Percentiles rank a stretch among this genome's conserved stretches.
These are phyloP conservation scores for Xanthoconium purpureum DNA, from an alignment of 768 basidiomycete genomes.

Conservation along the genomic window DNA sequence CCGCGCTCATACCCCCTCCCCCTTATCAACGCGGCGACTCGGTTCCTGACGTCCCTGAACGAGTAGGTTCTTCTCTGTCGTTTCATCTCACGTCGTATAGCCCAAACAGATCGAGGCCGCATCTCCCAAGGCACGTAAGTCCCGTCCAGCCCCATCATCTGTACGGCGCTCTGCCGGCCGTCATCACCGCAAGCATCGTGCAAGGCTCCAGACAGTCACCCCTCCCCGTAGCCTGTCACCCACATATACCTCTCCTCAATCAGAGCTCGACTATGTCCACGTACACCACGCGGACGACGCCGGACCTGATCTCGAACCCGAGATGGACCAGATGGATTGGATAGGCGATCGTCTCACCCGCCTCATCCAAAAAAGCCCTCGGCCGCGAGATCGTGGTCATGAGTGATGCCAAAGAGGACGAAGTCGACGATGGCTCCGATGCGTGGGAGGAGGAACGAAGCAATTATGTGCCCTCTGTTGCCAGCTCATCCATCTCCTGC, in stretches of 20 bases:
- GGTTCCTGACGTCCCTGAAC: constrained; percentile 41
- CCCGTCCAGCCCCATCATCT: constrained; percentile 31
- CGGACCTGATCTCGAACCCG: constrained; percentile 36
- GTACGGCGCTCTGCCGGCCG: constrained; percentile 35
- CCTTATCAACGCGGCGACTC: constrained; percentile 64
- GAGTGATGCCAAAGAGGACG: constrained; percentile 71
- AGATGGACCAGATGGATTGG: constrained; percentile 73
- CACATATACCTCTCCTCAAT: constrained; percentile 30
- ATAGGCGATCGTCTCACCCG: constrained; percentile 65
- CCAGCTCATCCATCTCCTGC: constrained; percentile 12
- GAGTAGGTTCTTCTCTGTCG: constrained; percentile 20
- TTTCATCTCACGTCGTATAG: constrained; percentile 16
- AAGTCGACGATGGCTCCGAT: constrained; percentile 71
- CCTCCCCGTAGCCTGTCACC: constrained; percentile 30
- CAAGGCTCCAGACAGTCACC: constrained; percentile 21
- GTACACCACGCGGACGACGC: constrained; percentile 33
- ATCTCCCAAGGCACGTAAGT: constrained; percentile 39
- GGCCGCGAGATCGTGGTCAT: constrained; percentile 75
- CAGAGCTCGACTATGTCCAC: constrained; percentile 44
- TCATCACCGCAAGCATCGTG: constrained; percentile 35
- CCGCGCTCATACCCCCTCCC: no score
- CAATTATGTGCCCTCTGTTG: constrained; percentile 11
- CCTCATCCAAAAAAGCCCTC: constrained; percentile 72
- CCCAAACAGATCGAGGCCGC: constrained; percentile 34
- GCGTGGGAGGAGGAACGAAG: constrained; percentile 70